phyloP scores from a whole-genome alignment of 208 protist species.

The Crithidia acanthocephali region DNA sequence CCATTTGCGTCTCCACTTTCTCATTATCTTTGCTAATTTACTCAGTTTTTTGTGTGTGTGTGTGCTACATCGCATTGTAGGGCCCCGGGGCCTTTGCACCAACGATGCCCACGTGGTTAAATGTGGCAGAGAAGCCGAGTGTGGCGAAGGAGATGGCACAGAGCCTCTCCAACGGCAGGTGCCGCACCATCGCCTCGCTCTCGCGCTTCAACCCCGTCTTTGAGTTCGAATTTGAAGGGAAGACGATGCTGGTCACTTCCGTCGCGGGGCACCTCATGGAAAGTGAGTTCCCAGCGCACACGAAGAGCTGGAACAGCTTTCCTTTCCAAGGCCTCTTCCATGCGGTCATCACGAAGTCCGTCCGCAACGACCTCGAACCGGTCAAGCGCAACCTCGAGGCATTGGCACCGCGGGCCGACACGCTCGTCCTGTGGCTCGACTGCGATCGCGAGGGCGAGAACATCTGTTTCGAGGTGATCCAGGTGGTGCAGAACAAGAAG shows the following conservation, averaged over 20 bases:
- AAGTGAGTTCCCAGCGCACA: conserved; percentile 83
- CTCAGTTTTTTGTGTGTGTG: too few species aligned
- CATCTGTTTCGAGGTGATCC: conserved; percentile 97
- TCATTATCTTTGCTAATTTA: too few species aligned
- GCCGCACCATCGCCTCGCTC: conserved; percentile 44
- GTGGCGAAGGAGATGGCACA: conserved; percentile 90
- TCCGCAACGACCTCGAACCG: conserved; percentile 70
- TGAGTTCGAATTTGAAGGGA: conserved; percentile 75
- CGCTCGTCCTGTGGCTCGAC: conserved; percentile 96
- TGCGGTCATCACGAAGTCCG: conserved; percentile 75
- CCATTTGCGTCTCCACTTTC: background rate
- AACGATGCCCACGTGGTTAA: conserved; percentile 83
- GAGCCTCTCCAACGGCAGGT: conserved; percentile 70
- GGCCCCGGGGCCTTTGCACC: too few species aligned
- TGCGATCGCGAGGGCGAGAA: conserved; percentile 98
- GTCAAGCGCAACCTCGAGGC: conserved; percentile 82
- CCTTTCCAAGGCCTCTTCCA: conserved; percentile 93
- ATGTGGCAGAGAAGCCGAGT: conserved; percentile 96
- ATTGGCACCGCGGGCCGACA: conserved; percentile 61
- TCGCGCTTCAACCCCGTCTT: conserved; percentile 88
- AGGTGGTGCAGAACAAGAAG: conserved; percentile 61
- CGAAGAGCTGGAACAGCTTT: conserved; percentile 86
- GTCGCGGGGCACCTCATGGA: conserved; percentile 97
- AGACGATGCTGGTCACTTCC: conserved; percentile 96
- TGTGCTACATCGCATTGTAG: too few species aligned